Base-by-base conservation (phyloP, 495 filamentous ascomycete genomes). In the Annulohypoxylon nitens region DNA sequence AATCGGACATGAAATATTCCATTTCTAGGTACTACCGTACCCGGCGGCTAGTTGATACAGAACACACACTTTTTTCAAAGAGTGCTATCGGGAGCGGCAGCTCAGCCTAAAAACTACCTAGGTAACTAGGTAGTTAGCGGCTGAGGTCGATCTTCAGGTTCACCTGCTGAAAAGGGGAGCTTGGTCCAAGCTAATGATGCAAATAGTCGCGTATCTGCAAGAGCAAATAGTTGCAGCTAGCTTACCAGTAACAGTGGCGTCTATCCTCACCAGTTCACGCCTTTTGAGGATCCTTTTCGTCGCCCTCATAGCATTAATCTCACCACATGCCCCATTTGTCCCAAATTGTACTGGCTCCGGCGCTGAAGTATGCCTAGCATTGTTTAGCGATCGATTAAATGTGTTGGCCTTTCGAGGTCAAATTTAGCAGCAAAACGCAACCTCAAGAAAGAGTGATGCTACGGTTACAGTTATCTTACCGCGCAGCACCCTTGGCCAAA, bases 381-480 rank as follows among this genome's bases (percentile, higher is more conserved):
- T 43, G 14, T 51, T 58, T 63, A 41, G 65, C 34, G 34, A 18
- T 37, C 39, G 36, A 53, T 57, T 48, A 37, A 37, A 63, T 70
- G 66, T 23, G 59, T 60, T 66, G 61, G 71, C 39, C 25, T 20
- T 51, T 23, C 50, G 34, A 63, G 34, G 62, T 67, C 62, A 70
- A 62, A 67, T 47, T 66, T 74, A 74, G 67, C 41, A 70, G 50
- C 57, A 70, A 62, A 69, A 74, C 53, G 67, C 61, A 70, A 74
- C 61, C 41, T 51, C 12, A 47, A 48, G 48, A 55, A 45, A 45
- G 33, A 53, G 48, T 41, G 23, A 36, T 73, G 39, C 54, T 59
- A 64, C 41, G 33, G 53, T 64, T 61, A 26, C 65, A 69, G 12
- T 57, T 57, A 45, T 41, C 47, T 54, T 61, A 47, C 60, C 65